Conservation (phyloP, 306 rosid species). For the Cajanus cajan region DNA sequence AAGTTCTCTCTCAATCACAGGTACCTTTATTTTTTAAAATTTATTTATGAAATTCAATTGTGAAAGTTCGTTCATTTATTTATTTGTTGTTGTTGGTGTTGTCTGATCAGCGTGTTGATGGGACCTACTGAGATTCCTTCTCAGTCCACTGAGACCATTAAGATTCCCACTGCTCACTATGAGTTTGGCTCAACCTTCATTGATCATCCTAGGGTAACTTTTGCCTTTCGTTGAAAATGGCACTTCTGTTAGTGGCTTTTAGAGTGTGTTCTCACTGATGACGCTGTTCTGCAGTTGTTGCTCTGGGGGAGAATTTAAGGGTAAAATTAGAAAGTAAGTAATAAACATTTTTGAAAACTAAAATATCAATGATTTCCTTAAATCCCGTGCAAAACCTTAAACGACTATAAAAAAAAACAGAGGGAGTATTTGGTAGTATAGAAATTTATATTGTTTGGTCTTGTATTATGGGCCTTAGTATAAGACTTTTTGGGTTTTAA, state of each 20-base stretch:
- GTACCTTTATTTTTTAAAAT: conserved; percentile 36
- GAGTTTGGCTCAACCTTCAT: too few species aligned
- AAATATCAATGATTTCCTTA: too few species aligned
- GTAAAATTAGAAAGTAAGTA: too few species aligned
- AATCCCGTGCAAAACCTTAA: too few species aligned
- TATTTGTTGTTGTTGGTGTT: not conserved
- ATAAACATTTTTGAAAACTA: too few species aligned
- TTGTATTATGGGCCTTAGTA: too few species aligned
- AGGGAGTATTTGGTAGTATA: too few species aligned
- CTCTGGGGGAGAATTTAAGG: conserved; percentile 82
- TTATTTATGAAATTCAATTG: not conserved
- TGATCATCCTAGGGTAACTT: too few species aligned
- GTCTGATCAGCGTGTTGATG: conserved; percentile 66
- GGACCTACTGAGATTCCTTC: conserved; percentile 92
- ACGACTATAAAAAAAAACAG: too few species aligned
- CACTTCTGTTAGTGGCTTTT: not conserved
- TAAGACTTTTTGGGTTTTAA: too few species aligned
- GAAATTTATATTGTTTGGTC: too few species aligned
- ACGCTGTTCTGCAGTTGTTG: conserved; percentile 60
- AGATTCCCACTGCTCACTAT: conserved; percentile 84
- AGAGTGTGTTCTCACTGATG: not conserved
- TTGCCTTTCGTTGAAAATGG: too few species aligned
- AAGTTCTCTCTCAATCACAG: conserved; percentile 95
- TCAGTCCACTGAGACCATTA: conserved; percentile 78
- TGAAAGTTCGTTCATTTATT: not conserved